A percentile compares a stretch with the other conserved stretches of the same genome.
These are phyloP conservation scores for Triticum dicoccoides DNA, from an alignment of 176 grass and related monocot species.

Conservation along the genomic window DNA sequence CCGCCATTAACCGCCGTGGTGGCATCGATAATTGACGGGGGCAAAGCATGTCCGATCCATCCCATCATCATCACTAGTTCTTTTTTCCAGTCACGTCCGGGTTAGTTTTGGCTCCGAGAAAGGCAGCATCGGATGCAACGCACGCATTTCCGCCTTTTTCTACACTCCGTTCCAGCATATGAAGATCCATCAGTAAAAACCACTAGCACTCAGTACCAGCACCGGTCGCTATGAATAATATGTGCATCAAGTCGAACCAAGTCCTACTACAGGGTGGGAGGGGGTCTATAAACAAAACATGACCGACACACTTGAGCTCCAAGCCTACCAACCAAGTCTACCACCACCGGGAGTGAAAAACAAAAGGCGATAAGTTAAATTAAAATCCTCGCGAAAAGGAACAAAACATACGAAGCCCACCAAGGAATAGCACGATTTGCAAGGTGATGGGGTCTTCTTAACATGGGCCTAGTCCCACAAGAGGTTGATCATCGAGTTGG, in stretches of 20 bases:
- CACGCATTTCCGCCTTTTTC: no score
- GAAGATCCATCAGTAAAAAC: not conserved
- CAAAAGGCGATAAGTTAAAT: not conserved
- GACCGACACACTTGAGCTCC: not conserved
- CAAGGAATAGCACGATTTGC: not conserved
- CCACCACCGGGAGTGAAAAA: not conserved
- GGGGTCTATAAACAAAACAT: constrained; percentile 34
- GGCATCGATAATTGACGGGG: not conserved
- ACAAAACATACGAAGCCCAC: not conserved
- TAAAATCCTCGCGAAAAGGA: not conserved
- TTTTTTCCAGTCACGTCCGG: not conserved
- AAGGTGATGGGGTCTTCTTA: not conserved
- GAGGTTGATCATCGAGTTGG: constrained; percentile 87
- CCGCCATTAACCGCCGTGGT: not conserved
- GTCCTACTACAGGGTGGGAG: not conserved
- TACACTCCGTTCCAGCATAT: not conserved
- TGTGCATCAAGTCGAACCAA: constrained; percentile 41
- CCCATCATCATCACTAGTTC: not conserved
- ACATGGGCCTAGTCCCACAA: constrained; percentile 54
- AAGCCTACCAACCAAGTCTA: not conserved
- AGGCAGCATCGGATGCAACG: no score
- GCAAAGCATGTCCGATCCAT: not conserved
- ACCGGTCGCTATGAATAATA: not conserved
- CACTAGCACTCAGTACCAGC: not conserved
- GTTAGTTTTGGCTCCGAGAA: no score